These are phyloP conservation scores for Wickerhamiella kurtzmanii DNA, from an alignment of 805 yeast genomes.

Conservation along the genomic window DNA sequence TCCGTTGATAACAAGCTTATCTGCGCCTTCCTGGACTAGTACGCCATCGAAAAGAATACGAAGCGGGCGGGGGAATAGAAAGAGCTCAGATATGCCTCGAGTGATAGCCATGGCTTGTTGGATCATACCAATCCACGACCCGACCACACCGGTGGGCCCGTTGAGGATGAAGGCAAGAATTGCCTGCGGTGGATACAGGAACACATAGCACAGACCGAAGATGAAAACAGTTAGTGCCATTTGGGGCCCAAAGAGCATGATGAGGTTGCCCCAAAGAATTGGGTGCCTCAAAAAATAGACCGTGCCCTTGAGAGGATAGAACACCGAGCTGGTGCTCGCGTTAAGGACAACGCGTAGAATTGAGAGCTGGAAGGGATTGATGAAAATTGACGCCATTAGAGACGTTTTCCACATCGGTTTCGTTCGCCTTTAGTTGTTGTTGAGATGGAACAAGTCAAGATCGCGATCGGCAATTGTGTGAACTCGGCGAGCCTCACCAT, in stretches of 20 bases:
- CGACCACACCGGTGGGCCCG: conserved; percentile 40
- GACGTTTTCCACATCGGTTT: neutral
- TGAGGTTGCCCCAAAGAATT: conserved; percentile 35
- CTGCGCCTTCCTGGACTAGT: conserved; percentile 33
- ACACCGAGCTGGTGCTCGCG: neutral
- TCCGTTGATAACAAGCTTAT: conserved; percentile 32
- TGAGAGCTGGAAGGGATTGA: neutral
- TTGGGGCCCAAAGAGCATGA: conserved; percentile 36
- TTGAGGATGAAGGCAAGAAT: conserved; percentile 30
- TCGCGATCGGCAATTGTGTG: too few species aligned
- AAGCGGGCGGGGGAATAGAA: conserved; percentile 38
- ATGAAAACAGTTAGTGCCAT: conserved; percentile 29
- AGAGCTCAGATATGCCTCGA: conserved; percentile 29
- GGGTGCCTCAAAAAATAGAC: conserved; percentile 31
- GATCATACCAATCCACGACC: conserved; percentile 33
- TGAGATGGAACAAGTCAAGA: too few species aligned
- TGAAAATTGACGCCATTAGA: neutral
- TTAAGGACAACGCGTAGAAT: neutral
- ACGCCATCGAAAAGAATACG: conserved; percentile 36
- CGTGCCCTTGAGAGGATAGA: conserved; percentile 31
- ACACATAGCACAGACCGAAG: conserved; percentile 26
- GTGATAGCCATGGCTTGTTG: conserved; percentile 34
- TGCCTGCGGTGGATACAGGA: conserved; percentile 36
- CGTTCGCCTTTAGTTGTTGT: too few species aligned
- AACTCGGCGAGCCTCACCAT: too few species aligned